phyloP scores from a whole-genome alignment of 192 early-diverging fungal species.

The Rhizoclosmatium sp. region DNA sequence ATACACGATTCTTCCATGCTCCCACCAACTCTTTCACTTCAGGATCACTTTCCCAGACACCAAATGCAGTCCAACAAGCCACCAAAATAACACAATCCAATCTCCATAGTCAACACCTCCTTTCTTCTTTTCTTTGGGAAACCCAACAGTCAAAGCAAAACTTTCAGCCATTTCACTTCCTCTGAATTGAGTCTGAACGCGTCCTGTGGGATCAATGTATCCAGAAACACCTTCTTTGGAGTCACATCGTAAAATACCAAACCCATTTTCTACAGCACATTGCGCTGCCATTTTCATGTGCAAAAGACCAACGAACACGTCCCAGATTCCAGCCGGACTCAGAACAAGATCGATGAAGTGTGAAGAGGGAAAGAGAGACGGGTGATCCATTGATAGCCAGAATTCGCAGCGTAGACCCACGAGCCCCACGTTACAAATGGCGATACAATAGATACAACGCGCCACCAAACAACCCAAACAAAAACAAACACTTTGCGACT shows the following conservation, averaged over 20 bases:
- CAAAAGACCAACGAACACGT: neutral
- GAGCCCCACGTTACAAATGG: neutral
- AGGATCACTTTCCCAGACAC: neutral
- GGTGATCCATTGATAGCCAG: neutral
- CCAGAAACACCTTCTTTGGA: slow-evolving; percentile 5
- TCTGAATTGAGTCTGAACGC: neutral
- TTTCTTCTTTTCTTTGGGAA: neutral
- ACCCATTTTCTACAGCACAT: slow-evolving; percentile 15
- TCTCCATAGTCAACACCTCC: neutral
- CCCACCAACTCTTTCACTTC: neutral
- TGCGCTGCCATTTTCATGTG: slow-evolving; percentile 11
- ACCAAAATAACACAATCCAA: too few relatives aligned
- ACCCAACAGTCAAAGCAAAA: slow-evolving; percentile 1
- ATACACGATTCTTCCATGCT: too few relatives aligned
- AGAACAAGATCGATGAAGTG: neutral
- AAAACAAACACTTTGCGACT: neutral
- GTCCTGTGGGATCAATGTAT: neutral
- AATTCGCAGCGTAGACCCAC: neutral
- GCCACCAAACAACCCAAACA: neutral
- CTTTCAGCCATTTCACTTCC: slow-evolving; percentile 3
- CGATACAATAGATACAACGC: neutral
- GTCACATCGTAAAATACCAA: slow-evolving; percentile 20
- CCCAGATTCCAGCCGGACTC: slow-evolving; percentile 27
- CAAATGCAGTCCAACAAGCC: too few relatives aligned
- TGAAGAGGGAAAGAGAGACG: neutral